Base-by-base conservation (phyloP, 202 grass and related monocot genomes). In the Saccharum hybrid region DNA sequence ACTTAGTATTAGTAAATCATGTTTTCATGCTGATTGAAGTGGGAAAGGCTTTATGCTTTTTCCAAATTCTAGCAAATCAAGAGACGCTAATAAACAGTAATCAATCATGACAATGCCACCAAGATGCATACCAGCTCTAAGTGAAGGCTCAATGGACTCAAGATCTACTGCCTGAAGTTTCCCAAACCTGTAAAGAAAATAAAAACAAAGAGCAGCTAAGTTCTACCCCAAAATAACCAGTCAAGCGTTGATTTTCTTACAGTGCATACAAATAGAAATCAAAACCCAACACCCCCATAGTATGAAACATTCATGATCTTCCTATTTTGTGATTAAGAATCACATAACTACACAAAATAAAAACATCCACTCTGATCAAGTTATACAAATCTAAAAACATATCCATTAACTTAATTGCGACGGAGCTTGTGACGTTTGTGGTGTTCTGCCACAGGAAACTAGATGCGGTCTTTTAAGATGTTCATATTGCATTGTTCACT, bases 81-180 rank as follows among this genome's bases (percentile, higher is more conserved):
- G n/a, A 28, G 10, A 74, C 5, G 1, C 22, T 23, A 62, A 86
- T 60, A 83, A 76, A n/a, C 7, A 60, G 70, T 37, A 40, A 86
- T 34, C 19, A 72, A 75, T 59, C 15, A 80, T 49, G n/a, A 41
- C 83, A 78, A 84, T 75, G 40, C 31, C 26, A 70, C 57, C 37
- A 56, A 68, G 72, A 93, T 70, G 22, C 73, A 65, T 87, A 98
- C 92, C 91, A 81, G 92, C 95, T 88, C 95, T 90, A 83, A 95
- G 81, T 42, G 95, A 93, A 76, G 95, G 90, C 21, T 93, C 95
- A 62, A 98, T 83, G 79, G 80, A 93, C 74, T 88, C 85, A 48
- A 98, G 87, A 87, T 98, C 85, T 19, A 95, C 85, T 12, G 74
- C 81, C 48, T 93, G 95, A 59, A 98, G 95, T 83, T 98, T 85